These are phyloP conservation scores for Mortierella claussenii DNA, from an alignment of 192 early-diverging fungal genomes.

Conservation along the genomic window DNA sequence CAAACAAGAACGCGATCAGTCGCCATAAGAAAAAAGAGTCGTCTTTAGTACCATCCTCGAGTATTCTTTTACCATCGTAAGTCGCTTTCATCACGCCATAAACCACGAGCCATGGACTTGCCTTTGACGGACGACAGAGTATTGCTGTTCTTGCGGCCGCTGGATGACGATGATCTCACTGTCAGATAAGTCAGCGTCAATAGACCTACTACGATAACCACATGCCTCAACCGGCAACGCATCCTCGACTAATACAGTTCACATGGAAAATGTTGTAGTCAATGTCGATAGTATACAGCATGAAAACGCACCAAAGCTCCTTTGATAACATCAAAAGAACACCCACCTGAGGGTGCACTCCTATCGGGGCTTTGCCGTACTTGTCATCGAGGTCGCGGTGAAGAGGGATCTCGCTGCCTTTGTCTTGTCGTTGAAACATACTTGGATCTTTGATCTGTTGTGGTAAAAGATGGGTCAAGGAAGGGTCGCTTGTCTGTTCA, in stretches of 20 bases:
- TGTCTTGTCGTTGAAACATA: slow-evolving; percentile 24
- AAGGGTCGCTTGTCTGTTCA: not conserved
- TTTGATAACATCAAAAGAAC: too few relatives aligned
- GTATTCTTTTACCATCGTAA: too few relatives aligned
- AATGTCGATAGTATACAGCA: too few relatives aligned
- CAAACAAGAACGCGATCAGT: too few relatives aligned
- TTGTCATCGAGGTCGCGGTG: slow-evolving; percentile 35
- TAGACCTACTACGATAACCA: slow-evolving; percentile 1
- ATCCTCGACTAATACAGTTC: slow-evolving; percentile 1
- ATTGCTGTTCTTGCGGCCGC: too few relatives aligned
- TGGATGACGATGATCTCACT: not conserved
- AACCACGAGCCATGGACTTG: too few relatives aligned
- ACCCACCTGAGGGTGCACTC: slow-evolving; percentile 29
- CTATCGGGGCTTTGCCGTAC: slow-evolving; percentile 15
- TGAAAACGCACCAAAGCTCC: too few relatives aligned
- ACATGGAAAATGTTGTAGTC: not conserved
- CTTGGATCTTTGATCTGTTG: not conserved
- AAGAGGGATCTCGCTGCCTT: slow-evolving; percentile 9
- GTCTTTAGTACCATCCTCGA: too few relatives aligned
- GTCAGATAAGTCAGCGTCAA: slow-evolving; percentile 9
- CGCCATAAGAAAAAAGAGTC: too few relatives aligned
- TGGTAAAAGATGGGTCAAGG: slow-evolving; percentile 6
- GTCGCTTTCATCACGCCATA: too few relatives aligned
- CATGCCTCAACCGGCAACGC: slow-evolving; percentile 15
- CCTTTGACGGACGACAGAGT: not conserved